Base-by-base conservation (phyloP, 169 alveolate genomes). In the Plasmodium knowlesi region DNA sequence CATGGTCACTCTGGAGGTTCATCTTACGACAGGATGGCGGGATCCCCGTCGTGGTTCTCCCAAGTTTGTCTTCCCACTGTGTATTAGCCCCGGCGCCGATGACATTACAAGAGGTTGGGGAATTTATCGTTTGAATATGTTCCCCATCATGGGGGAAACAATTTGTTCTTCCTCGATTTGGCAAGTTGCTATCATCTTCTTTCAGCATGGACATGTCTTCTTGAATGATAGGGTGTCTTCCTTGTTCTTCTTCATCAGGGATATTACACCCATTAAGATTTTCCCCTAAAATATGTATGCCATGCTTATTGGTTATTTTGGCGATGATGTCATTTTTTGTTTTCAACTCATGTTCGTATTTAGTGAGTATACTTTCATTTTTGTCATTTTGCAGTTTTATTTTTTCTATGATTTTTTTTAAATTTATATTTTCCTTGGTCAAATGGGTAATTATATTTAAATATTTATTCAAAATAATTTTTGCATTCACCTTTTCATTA, bases 261-360 rank as follows among this genome's bases (percentile, higher is more conserved):
- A 41, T 30, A 43, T 54, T 78, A 25, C 25, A 53, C 50, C 25
- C 54, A 39, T 54, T 37, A 70, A 83, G 19, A 41, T 83, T 30
- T 74, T 67, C 80, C 28, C 80, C 28, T n/a, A 46, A 86, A 19
- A 25, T 16, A 57, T 70, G 78, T 57, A 4, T n/a, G 25, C 54
- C 72, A 25, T 39, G 22, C 9, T 70, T 67, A n/a, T 88, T 57
- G 71, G 37, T 57, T 39, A 78, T 22, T 25, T 79, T 79, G n/a
- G 28, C 22, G 72, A 88, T 88, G 53, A 88, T 88, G n/a, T 88
- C 94, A 57, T 78, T 67, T 61, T 88, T 88, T 67, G 81, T 30
- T 88, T n/a, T 88, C 72, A 88, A 57, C 53, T 88, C 94, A 41
- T 88, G 70, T 88, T 88, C 94, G 50, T 88, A 78, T 37, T 88